These are phyloP conservation scores for Euphrasia arctica DNA, from an alignment of 305 asterid genomes.

Conservation along the genomic window DNA sequence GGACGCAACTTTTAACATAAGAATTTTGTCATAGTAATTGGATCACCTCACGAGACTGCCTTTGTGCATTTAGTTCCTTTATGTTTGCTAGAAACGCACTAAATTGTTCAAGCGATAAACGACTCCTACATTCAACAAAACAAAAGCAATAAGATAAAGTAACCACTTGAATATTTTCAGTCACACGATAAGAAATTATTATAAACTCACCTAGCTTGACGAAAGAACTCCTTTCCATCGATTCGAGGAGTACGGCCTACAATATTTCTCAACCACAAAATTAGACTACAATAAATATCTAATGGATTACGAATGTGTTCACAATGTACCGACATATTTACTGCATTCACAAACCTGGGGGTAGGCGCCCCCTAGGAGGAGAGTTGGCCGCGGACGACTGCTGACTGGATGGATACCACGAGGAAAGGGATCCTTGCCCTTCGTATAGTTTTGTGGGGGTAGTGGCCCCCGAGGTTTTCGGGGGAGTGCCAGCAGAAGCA, in stretches of 20 bases:
- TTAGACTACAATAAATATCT: neutral
- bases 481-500: conserved; percentile 73
- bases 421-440: conserved; percentile 67
- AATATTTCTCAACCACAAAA: conserved; percentile 14
- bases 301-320: neutral
- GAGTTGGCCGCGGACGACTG: conserved; percentile 96
- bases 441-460: conserved; percentile 59
- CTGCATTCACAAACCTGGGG: conserved; percentile 47
- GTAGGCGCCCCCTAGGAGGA: conserved; percentile 75
- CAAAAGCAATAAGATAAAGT: conserved; percentile 5
- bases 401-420: conserved; percentile 93
- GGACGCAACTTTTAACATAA: neutral
- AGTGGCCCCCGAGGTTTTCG: conserved; percentile 52
- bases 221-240: conserved; percentile 97
- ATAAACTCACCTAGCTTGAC: conserved; percentile 80
- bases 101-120: conserved; percentile 89
- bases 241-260: conserved; percentile 84
- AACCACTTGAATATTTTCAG: conserved; percentile 10
- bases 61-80: conserved; percentile 89
- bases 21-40: conserved; percentile 4
- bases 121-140: conserved; percentile 60
- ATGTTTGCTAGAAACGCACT: conserved; percentile 81
- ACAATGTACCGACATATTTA: neutral
- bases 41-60: conserved; percentile 90
- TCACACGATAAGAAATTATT: neutral